These are phyloP conservation scores for Trematosphaeria pertusa DNA, from an alignment of 2,329 filamentous ascomycete species.

Conservation along the genomic window DNA sequence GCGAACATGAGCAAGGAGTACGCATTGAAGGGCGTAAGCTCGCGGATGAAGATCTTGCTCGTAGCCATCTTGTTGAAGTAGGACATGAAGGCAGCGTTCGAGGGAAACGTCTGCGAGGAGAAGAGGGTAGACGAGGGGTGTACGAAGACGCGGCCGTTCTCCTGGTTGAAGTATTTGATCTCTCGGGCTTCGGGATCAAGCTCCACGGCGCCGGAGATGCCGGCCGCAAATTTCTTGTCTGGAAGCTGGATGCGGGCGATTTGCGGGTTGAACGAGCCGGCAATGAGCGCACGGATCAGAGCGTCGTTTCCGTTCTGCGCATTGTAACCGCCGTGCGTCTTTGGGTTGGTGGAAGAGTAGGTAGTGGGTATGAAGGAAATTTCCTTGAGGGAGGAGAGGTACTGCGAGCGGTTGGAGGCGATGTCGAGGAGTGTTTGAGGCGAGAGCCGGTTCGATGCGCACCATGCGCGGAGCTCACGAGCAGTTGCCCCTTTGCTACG, in stretches of 20 bases:
- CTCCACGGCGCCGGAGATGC: slow-evolving; percentile 87
- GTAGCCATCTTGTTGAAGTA: slow-evolving; percentile 95
- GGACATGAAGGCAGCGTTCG: slow-evolving; percentile 78
- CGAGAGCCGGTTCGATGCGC: slow-evolving; percentile 83
- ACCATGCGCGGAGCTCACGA: slow-evolving; percentile 75
- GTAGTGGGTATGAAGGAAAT: slow-evolving; percentile 73
- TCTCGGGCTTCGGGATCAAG: slow-evolving; percentile 89
- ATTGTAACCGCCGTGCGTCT: slow-evolving; percentile 49
- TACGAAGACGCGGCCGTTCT: slow-evolving; percentile 76
- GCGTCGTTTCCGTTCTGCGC: slow-evolving; percentile 57
- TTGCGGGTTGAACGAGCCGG: slow-evolving; percentile 71
- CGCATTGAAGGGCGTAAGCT: slow-evolving; percentile 90
- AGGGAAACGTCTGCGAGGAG: slow-evolving; percentile 76
- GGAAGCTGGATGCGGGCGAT: slow-evolving; percentile 92
- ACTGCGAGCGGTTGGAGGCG: slow-evolving; percentile 82
- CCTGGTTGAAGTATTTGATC: slow-evolving; percentile 83
- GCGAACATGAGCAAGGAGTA: slow-evolving; percentile 89
- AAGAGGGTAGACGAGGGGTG: slow-evolving; percentile 91
- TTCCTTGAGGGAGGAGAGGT: slow-evolving; percentile 83
- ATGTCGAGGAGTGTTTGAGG: slow-evolving; percentile 88
- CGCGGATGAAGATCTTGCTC: slow-evolving; percentile 88
- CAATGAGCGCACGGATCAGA: slow-evolving; percentile 57
- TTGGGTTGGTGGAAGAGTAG: slow-evolving; percentile 40
- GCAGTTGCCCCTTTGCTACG: slow-evolving; percentile 62
- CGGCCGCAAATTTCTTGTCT: slow-evolving; percentile 91